These are phyloP conservation scores for Silene coronaria DNA, from an alignment of 179 eudicot genomes.

Conservation along the genomic window DNA sequence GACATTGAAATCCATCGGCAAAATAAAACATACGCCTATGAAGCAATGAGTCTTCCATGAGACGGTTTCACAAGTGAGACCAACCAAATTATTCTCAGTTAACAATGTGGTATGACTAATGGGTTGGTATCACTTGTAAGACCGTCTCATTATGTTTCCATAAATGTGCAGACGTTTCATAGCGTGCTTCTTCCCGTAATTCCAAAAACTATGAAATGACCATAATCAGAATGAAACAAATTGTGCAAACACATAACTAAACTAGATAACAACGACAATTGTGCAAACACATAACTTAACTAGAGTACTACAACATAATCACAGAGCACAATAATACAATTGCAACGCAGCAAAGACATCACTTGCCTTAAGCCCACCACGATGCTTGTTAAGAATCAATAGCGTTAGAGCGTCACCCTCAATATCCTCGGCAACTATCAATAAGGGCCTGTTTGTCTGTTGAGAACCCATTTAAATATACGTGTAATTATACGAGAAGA, in stretches of 20 bases:
- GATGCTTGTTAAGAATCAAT: constrained; percentile 86
- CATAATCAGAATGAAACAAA: constrained; percentile 1
- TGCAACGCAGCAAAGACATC: not conserved
- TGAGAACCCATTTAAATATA: constrained; percentile 16
- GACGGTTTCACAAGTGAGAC: too few species aligned
- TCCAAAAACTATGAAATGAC: too few species aligned
- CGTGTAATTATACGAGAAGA: constrained; percentile 4
- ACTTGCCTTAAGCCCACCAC: constrained; percentile 76
- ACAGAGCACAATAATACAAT: not conserved
- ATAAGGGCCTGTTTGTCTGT: constrained; percentile 61
- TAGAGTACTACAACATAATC: not conserved
- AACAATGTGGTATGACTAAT: too few species aligned
- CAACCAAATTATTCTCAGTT: too few species aligned
- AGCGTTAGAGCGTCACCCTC: constrained; percentile 73
- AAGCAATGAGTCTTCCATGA: not conserved
- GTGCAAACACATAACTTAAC: not conserved
- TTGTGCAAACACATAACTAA: too few species aligned
- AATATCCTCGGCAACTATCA: constrained; percentile 91
- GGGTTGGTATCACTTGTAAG: too few species aligned
- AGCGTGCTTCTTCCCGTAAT: too few species aligned
- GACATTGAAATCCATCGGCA: not conserved
- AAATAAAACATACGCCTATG: not conserved
- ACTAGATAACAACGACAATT: too few species aligned
- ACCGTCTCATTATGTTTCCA: too few species aligned
- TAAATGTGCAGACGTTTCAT: too few species aligned